A percentile compares a stretch with the other conserved stretches of the same genome.
Conservation (phyloP, 1,139 yeast species). For the Geotrichum klebahnii region DNA sequence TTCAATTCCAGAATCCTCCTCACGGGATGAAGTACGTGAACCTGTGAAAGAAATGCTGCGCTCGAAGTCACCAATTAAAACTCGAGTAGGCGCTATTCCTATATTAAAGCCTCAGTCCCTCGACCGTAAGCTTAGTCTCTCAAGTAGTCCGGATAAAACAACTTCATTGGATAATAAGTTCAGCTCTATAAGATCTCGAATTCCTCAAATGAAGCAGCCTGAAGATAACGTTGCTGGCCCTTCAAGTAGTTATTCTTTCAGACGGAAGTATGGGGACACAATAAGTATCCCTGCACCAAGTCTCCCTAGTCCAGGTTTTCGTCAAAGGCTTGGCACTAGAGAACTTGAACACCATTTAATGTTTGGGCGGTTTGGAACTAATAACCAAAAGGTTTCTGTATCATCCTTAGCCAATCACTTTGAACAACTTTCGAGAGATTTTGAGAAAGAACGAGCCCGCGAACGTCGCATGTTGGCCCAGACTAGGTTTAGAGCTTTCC, state of each 20-base stretch:
- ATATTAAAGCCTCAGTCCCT: constrained; percentile 13
- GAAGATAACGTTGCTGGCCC: constrained; percentile 10
- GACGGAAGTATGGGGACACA: constrained; percentile 14
- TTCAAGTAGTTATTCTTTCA: constrained; percentile 1
- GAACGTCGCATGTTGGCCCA: constrained; percentile 63
- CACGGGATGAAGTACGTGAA: constrained; percentile 9
- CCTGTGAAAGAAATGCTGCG: constrained; percentile 5
- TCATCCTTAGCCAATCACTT: constrained; percentile 52
- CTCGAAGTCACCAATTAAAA: constrained; percentile 16
- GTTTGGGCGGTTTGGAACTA: constrained; percentile 20
- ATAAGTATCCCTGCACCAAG: constrained; percentile 17
- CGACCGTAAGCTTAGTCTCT: constrained; percentile 8
- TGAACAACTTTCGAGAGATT: constrained; percentile 77
- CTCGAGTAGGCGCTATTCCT: constrained; percentile 15
- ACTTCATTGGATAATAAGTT: constrained; percentile 11
- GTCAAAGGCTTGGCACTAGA: constrained; percentile 32
- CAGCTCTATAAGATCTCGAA: constrained; percentile 6
- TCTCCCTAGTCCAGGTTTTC: constrained; percentile 5
- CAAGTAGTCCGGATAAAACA: constrained; percentile 16
- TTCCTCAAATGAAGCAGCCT: constrained; percentile 14
- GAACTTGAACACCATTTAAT: constrained; percentile 36
- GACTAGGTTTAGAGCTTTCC: constrained; percentile 66
- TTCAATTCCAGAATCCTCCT: constrained; percentile 6
- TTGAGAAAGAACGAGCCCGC: constrained; percentile 78
- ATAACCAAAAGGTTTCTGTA: constrained; percentile 30